Evolutionary conservation across 2,329 filamentous ascomycete genomes (phyloP), one percentile per base, ranked within the genome.

Genomic region (Magnaporthales sp.): DNA sequence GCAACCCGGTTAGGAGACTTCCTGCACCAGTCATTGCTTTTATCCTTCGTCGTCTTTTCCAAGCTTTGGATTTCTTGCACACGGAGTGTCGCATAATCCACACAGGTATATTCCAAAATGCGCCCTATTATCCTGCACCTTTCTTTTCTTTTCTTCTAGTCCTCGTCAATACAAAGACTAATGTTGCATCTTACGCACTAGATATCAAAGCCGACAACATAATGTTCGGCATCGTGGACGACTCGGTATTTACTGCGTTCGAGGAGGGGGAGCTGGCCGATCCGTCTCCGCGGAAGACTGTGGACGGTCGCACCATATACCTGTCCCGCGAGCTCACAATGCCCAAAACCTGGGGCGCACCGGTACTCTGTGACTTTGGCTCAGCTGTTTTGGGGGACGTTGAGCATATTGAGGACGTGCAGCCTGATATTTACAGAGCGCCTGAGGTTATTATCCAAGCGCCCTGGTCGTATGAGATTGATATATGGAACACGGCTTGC

Each of bases 161-260:
- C 13, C 15, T n/a, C 13, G 15, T 19, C 46, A 19, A 22, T 13
- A 54, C 8, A 62, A 19, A 30, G 60, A 58, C 56, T 26, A 54
- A 26, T n/a, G 31, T 7, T 58, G 54, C 7, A 58, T 6, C 4
- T 19, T 1, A 4, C 19, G 8, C 11, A 26, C 2, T 11, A 79
- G 77, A 79, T 66, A 46, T 79, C 13, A 74, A 78, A 29, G 71
- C 76, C 1, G 74, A 73, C 15, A 79, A 79, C 65, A 71, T 80
- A 1, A 72, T 80, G 1, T 68, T 78, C 24, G 76, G 71, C 1
- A 69, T 78, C 10, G 67, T 68, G 8, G 72, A 78, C 27, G 67
- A 73, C 5, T 73, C 76, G 0, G 68, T 75, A 19, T 71, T 79
- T 13, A 38, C 66, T 0, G 69, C 56, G 5, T 71, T 76, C 4